Base-by-base conservation (phyloP, 2,329 filamentous ascomycete species). In the Colletotrichum orbiculare region DNA sequence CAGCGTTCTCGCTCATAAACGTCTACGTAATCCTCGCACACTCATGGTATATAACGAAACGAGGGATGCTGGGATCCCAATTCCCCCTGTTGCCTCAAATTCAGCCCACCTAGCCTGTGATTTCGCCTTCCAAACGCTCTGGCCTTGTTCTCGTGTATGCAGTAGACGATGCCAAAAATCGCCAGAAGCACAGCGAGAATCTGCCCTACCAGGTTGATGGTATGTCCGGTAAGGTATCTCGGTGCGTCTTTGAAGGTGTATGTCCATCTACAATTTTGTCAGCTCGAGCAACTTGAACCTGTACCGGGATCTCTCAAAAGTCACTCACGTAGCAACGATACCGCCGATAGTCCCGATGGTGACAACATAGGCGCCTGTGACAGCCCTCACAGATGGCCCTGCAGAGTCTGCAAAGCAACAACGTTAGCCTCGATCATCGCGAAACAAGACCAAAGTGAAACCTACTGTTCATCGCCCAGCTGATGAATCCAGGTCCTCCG, bases 391-490 rank as follows among this genome's bases (percentile, higher is more conserved):
- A 9, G 85, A 81, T 0, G 86, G 85, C 0, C 86, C 85, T 0
- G 82, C 81, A 0, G 86, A 80, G 67, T 89, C 78, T 64, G 66
- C 6, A 73, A 68, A 15, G 69, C 68, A 34, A 0, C 5, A 6
- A 25, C 1, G 3, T 11, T 6, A 42, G 17, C 9, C 2, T 52
- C 42, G 2, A 17, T 3, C 17, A 17, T 17, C 17, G 17, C 11
- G 15, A 6, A 10, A 8, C 10, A n/a, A 0, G 7, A 71, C 69
- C 11, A 17, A 3, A 1, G 2, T n/a, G 10, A 15, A 38, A 77
- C 69, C 68, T 71, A 76, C 81, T 88, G 71, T 88, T 88, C 60
- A 87, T 78, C 0, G 81, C 85, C 86, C 86, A 88, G 6, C 81
- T 81, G 47, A 89, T 71, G 75, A 87, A 87, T 0, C 83, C 84